A percentile compares a stretch with the other conserved stretches of the same genome.
Conservation (phyloP, 2,329 filamentous ascomycete genomes). For the Colletotrichum limetticola region DNA sequence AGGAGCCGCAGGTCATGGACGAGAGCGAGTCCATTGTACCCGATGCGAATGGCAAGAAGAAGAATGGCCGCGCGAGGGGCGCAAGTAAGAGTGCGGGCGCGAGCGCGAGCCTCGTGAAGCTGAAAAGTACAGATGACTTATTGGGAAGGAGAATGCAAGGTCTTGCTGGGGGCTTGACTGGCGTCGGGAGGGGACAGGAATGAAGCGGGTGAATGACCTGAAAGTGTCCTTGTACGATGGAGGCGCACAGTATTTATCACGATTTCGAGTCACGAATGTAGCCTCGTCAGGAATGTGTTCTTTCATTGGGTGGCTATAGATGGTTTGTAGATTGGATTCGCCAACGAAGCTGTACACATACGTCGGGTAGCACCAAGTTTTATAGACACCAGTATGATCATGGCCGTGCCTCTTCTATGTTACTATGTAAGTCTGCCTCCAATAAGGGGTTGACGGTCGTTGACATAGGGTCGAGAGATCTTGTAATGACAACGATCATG, state of each 20-base stretch:
- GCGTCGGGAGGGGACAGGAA: conserved; percentile 53
- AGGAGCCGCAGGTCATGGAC: conserved; percentile 37
- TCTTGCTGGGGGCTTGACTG: conserved; percentile 63
- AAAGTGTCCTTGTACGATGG: not conserved
- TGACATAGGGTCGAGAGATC: no score
- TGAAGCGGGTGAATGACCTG: not conserved
- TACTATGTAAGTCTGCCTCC: no score
- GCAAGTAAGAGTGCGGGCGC: conserved; percentile 55
- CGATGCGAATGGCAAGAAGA: conserved; percentile 37
- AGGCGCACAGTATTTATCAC: not conserved
- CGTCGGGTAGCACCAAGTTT: not conserved
- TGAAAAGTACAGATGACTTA: conserved; percentile 68
- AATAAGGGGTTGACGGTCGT: no score
- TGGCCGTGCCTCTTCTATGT: not conserved
- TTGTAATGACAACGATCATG: no score
- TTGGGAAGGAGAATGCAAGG: conserved; percentile 69
- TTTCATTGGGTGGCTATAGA: conserved; percentile 5
- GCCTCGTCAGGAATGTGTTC: not conserved
- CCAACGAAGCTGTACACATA: conserved; percentile 27
- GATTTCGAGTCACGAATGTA: not conserved
- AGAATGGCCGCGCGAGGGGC: conserved; percentile 43
- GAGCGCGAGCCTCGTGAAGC: conserved; percentile 62
- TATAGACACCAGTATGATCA: conserved; percentile 9
- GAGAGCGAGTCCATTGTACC: conserved; percentile 35
- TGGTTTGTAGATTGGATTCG: conserved; percentile 24